Evolutionary conservation across 1,284 basidiomycete species (phyloP), one percentile per base, ranked within the genome.

Genomic region (Ceratobasidium sp.): DNA sequence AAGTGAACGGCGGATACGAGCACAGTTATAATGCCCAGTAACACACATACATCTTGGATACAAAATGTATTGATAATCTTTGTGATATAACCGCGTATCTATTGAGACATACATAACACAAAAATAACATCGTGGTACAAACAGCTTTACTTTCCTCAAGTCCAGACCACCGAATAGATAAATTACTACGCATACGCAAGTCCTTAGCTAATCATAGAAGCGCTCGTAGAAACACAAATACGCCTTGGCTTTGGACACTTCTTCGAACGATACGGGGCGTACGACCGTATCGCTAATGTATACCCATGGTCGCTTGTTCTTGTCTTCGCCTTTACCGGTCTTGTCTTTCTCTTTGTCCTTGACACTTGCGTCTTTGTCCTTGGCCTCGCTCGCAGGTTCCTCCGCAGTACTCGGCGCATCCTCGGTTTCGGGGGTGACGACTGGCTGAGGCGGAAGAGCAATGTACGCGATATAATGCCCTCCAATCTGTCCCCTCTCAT

Each of bases 211-310:
- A 6, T 70, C 57, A 23, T 75, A 74, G 41, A 88, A 78, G 46
- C 88, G 83, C 79, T 93, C 90, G 76, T 93, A 93, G 85, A 93
- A 90, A 77, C 92, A 89, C 70, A 97, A 84, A 77, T 97, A 98
- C 23, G 94, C 94, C 76, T 91, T 95, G 68, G 89, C 87, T 75
- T 88, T 88, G 73, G 96, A 80, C 6, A 96, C 95, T 76, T 97
- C 95, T 47, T 94, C 91, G 49, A 95, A 78, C 49, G 87, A 86
- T 2, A 90, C 87, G 30, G 91, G 80, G 53, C 89, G 82, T 9
- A 98, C 92, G 53, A 85, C 79, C 1, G 90, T 92, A 76, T 93
- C 90, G 77, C 91, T 87, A 82, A 95, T 89, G 76, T 91, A 95
- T 56, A 91, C 91, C 95, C 95, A 98, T 71, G 91, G 86, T 41